phyloP scores from a whole-genome alignment of 2,329 filamentous ascomycete species.

The Colletotrichum echinochloae region DNA sequence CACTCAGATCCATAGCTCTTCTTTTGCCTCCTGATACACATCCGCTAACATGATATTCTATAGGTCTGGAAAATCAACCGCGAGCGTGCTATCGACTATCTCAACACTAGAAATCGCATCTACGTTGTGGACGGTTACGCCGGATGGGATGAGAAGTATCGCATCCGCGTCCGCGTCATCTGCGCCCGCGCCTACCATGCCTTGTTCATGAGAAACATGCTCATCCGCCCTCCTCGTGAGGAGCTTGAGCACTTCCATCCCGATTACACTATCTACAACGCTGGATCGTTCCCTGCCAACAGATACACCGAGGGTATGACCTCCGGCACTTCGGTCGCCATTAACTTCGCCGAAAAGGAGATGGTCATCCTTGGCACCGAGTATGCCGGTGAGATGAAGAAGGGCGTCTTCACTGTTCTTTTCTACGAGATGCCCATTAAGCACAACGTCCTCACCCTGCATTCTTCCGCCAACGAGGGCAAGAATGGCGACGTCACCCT shows the following conservation, averaged over 20 bases:
- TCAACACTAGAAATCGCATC: slow-evolving; percentile 98
- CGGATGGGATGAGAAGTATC: slow-evolving; percentile 98
- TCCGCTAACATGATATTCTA: slow-evolving; percentile 37
- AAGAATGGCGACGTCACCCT: slow-evolving; percentile 95
- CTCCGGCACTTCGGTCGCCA: slow-evolving; percentile 94
- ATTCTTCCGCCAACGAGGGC: slow-evolving; percentile 99
- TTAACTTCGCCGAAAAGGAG: slow-evolving; percentile 99
- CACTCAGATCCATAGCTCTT: background rate
- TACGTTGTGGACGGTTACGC: slow-evolving; percentile 98
- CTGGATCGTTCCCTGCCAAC: slow-evolving; percentile 97
- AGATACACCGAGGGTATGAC: slow-evolving; percentile 99
- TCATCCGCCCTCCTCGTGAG: slow-evolving; percentile 90
- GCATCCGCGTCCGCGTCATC: slow-evolving; percentile 96
- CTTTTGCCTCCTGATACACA: background rate
- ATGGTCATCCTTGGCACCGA: slow-evolving; percentile 99
- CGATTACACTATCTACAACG: slow-evolving; percentile 99
- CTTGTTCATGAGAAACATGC: slow-evolving; percentile 99
- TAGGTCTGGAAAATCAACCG: slow-evolving; percentile 99
- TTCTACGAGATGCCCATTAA: slow-evolving; percentile 99
- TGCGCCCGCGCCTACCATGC: slow-evolving; percentile 99
- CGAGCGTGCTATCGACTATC: slow-evolving; percentile 97
- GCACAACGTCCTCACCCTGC: slow-evolving; percentile 98
- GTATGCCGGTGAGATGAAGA: slow-evolving; percentile 98
- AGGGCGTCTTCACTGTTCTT: slow-evolving; percentile 97
- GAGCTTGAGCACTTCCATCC: slow-evolving; percentile 98